Evolutionary conservation across 345 rosid species (phyloP), one percentile per base, ranked within the genome.

Genomic region (Eucalyptus marginata): DNA sequence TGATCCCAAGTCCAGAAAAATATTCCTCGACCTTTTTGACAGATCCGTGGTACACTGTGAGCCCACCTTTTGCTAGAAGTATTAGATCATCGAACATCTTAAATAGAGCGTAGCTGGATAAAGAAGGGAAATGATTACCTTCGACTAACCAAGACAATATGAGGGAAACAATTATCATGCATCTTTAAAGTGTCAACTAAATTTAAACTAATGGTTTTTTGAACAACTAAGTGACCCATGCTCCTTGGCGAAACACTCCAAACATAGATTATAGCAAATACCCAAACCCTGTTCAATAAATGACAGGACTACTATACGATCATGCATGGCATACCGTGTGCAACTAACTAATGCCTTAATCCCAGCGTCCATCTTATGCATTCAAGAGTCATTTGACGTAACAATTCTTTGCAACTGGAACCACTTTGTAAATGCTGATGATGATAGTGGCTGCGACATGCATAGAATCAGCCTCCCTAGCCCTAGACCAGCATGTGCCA

Each of bases 41-140:
- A 4, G 99, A 87, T 87, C 99, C 99, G 87, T 92, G 99, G 93
- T 95, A 97, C 51, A 94, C 98, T 18, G 95, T 93, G 13, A 95
- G 90, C 22, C 99, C 99, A 87, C 99, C 99, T 93, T 95, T 96
- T 86, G 98, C 98, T 88, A 97, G 95, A 88, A 97, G 95, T 89
- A 97, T 93, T 91, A 97, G 92, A 92, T 97, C 99, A 87, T 97
- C 98, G 91, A 97, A 97, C 99, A 95, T 97, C 92, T 94, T 95
- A 97, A 95, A 96, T 94, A 96, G 89, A 13, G 96, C 90, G 89
- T 93, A 95, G 92, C 97, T 97, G 94, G 86, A 90, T 89, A 89
- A 93, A 86, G 86, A 91, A 43, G 88, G 86, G 33, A 59, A 90
- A 88, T 29, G 47, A 89, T 90, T 89, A 89, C 18, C 66, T 87